Conservation (phyloP, 306 rosid species). For the Macrotyloma uniflorum region DNA sequence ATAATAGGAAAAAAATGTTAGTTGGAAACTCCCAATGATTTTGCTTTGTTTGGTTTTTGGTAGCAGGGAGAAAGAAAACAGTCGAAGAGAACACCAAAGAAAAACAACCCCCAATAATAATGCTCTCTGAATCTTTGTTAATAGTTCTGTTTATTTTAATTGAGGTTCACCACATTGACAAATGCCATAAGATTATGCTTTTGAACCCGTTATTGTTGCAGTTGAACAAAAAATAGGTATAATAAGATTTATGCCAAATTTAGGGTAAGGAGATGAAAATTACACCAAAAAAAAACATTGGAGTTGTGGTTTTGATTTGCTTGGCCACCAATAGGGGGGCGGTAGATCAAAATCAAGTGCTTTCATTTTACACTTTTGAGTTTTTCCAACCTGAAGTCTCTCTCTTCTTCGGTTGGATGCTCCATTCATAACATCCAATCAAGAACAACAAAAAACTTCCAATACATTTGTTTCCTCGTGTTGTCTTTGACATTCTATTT, state of each 20-base stretch:
- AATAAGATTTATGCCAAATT: constrained; percentile 35
- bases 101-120: background rate
- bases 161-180: constrained; percentile 11
- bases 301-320: constrained; percentile 54
- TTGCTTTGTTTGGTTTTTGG: background rate
- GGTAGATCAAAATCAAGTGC: constrained; percentile 44
- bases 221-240: constrained; percentile 48
- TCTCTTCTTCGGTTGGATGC: constrained; percentile 34
- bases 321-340: constrained; percentile 46
- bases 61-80: background rate
- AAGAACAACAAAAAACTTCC: background rate
- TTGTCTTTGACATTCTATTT: background rate
- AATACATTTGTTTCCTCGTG: background rate
- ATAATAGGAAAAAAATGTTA: background rate
- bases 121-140: background rate
- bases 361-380: background rate
- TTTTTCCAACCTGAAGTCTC: constrained; percentile 38
- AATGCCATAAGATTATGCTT: constrained; percentile 28
- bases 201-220: constrained; percentile 58
- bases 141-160: background rate
- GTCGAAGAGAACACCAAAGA: background rate
- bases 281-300: constrained; percentile 37
- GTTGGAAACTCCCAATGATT: background rate
- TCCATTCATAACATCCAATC: constrained; percentile 27
- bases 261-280: constrained; percentile 36